Evolutionary conservation across 163 green algal genomes (phyloP), one percentile per base, ranked within the genome.

Genomic region (Chlorella variabilis): DNA sequence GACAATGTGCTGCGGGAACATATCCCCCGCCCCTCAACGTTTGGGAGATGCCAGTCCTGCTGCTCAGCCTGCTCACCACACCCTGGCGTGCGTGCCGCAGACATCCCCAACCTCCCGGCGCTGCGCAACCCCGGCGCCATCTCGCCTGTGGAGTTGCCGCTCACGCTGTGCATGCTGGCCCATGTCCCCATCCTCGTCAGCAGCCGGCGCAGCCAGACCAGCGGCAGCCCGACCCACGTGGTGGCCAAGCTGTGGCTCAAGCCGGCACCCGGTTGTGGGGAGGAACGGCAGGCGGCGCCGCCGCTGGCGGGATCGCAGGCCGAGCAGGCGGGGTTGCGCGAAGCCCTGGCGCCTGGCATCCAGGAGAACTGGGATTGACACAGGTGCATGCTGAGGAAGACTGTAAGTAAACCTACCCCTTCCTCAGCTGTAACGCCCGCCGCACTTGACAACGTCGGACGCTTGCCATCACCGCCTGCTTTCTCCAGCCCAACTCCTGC

Each of bases 101-200:
- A 83, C 18, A n/a, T 83, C 4, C 65, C 78, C 56, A 84, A 78
- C 41, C 31, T 84, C 7, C 45, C 13, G 25, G 13, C 39, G 48
- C 42, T 80, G 80, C 31, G 34, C 34, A 75, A 80, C 45, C 68
- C 58, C 3, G 68, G 3, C 1, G 45, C 39, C 25, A 18, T 80
- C 2, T 27, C 45, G 34, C 49, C 70, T 0, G 3, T 65, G 11
- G 18, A 0, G 45, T 63, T 85, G 66, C 84, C 84, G 13, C 49
- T 85, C 61, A 69, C 66, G 49, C 71, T 88, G 56, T 42, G 59
- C 48, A 62, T 80, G 75, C 77, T 88, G 58, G 27, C 34, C 68
- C 69, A 65, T 18, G 71, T 88, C 7, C 49, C 78, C 15, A 49
- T 88, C 51, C 45, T 88, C 29, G 61, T 88, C 25, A 78, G 54